Percentiles rank a stretch among this genome's conserved stretches.
These are phyloP conservation scores for Trichosanthes cucumerina DNA, from an alignment of 306 rosid species.

Conservation along the genomic window DNA sequence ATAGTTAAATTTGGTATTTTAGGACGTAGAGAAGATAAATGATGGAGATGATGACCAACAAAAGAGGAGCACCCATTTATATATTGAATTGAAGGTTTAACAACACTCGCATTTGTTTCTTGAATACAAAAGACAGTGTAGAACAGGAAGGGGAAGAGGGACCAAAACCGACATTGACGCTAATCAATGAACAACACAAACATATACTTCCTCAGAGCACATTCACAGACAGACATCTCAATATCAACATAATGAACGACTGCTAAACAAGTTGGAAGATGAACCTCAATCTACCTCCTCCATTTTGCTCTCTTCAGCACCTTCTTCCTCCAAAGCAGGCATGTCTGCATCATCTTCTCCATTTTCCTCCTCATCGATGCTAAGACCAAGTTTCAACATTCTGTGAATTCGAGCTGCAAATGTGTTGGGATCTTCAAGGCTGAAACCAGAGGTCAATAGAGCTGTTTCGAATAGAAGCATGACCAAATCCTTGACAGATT, in stretches of 20 bases:
- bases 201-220: background rate
- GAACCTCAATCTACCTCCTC: conserved; percentile 53
- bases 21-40: background rate
- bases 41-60: background rate
- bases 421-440: conserved; percentile 64
- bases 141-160: background rate
- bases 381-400: conserved; percentile 59
- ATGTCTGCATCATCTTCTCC: conserved; percentile 50
- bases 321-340: conserved; percentile 57
- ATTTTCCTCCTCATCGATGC: conserved; percentile 47
- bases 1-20: too few species aligned
- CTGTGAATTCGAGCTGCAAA: conserved; percentile 54
- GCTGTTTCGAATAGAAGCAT: conserved; percentile 56
- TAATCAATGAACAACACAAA: background rate
- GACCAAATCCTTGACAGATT: conserved; percentile 56
- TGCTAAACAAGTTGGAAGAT: background rate
- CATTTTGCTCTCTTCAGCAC: conserved; percentile 64
- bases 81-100: background rate
- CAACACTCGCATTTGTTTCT: background rate
- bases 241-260: background rate
- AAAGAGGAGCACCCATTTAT: background rate
- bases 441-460: conserved; percentile 56
- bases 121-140: background rate
- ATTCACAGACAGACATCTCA: background rate
- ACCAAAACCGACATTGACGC: background rate